Evolutionary conservation across 2,329 filamentous ascomycete species (phyloP), one percentile per base, ranked within the genome.

Genomic region (Sarocladium strictum): DNA sequence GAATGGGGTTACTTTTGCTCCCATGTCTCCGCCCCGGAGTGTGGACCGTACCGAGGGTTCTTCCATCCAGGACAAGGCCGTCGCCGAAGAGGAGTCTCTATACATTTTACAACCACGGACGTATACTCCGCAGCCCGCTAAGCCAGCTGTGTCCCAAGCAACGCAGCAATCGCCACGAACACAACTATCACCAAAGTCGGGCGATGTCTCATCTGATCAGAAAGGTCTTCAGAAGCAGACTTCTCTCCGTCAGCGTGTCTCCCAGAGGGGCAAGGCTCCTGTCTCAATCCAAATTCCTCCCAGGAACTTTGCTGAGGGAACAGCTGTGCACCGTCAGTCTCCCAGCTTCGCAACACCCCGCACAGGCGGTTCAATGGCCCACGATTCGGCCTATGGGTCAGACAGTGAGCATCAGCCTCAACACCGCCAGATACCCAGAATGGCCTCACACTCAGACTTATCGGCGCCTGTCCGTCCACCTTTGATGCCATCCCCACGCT

Each of bases 21-120:
- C 54, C 5, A 53, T 12, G 23, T 33, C 52, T 37, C 19, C 56
- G 4, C 37, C 37, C 24, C 38, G 38, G 11, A 35, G 21, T 17
- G 23, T 35, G 7, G 47, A 51, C 10, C 47, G 47, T 3, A 4
- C 47, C 12, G 47, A 51, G 17, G 17, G 33, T 53, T 14, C 32
- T 53, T 14, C 32, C 12, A 53, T 17, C 21, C 35, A 38, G 19
- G 33, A 40, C 19, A 53, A 53, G 33, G 40, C 19, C 21, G 40
- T 45, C 2, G 52, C 56, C 19, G 55, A 61, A 6, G 71, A 78
- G 37, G 70, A 71, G 10, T 66, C 72, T 0, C 61, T 83, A 1
- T 83, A 75, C 56, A 70, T 84, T 21, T 68, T 84, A 3, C 80
- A 84, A 58, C 81, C 81, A 12, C 71, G 75, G 32, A 82, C 79